Conservation (phyloP, 169 alveolate genomes). For the Cryptosporidium baileyi region DNA sequence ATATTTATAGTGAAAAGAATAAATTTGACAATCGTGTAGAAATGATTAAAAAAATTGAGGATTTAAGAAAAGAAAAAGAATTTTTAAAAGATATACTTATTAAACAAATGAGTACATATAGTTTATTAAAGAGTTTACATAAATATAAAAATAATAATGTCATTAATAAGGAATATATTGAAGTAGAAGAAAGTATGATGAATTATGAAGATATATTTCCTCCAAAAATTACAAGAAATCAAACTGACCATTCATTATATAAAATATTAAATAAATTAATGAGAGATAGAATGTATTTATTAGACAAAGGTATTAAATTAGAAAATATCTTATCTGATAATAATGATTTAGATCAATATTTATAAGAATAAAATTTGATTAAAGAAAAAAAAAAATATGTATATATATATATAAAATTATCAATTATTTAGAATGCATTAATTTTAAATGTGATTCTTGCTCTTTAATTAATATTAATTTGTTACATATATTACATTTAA, state of each 20-base stretch:
- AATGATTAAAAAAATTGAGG: neutral
- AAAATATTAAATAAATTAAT: neutral
- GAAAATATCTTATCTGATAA: neutral
- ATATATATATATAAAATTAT: neutral
- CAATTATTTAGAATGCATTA: neutral
- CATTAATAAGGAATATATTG: neutral
- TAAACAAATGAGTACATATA: constrained; percentile 28
- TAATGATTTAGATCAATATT: neutral
- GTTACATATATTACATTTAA: constrained; percentile 61
- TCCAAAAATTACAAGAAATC: neutral
- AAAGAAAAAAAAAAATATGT: neutral
- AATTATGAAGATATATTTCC: constrained; percentile 7
- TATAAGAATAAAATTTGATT: neutral
- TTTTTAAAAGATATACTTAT: neutral
- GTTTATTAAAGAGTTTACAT: neutral
- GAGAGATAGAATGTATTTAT: neutral
- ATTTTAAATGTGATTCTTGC: neutral
- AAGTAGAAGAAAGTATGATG: constrained; percentile 29
- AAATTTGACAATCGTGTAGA: neutral
- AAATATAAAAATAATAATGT: neutral
- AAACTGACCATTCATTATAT: neutral
- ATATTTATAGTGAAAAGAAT: neutral
- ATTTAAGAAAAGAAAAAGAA: constrained; percentile 22
- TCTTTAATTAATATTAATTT: constrained; percentile 57
- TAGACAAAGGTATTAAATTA: neutral